Evolutionary conservation across 2,329 filamentous ascomycete species (phyloP).

Genomic region (Sporothrix phasma): DNA sequence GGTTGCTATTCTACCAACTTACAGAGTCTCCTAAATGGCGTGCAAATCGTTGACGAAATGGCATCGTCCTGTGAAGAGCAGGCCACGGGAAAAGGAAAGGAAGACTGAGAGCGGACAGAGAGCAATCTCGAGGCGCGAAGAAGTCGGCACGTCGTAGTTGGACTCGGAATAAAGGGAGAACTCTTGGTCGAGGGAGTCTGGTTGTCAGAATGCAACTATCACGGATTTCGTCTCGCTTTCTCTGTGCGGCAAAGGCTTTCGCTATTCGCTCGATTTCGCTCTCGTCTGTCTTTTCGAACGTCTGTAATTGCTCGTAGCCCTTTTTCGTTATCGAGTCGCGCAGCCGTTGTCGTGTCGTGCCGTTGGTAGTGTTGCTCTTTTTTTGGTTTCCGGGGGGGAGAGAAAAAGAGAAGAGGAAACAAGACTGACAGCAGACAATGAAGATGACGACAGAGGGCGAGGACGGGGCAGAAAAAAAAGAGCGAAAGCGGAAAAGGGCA

Average conservation of each 20-base stretch:
- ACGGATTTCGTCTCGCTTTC: no score
- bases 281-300: not conserved
- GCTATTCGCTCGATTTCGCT: no score
- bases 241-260: no score
- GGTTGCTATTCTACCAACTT: constrained; percentile 1
- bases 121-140: not conserved
- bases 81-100: not conserved
- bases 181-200: no score
- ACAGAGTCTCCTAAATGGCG: constrained; percentile 9
- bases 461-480: not conserved
- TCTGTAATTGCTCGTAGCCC: not conserved
- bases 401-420: not conserved
- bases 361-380: not conserved
- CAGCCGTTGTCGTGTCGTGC: not conserved
- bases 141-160: not conserved
- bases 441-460: not conserved
- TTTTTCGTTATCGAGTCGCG: not conserved
- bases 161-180: no score
- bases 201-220: no score
- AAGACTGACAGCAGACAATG: not conserved
- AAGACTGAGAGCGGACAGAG: not conserved
- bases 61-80: not conserved
- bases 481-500: not conserved
- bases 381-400: not conserved
- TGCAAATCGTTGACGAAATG: constrained; percentile 8